Conservation (phyloP, 805 yeast species). For the Pichia californica region DNA sequence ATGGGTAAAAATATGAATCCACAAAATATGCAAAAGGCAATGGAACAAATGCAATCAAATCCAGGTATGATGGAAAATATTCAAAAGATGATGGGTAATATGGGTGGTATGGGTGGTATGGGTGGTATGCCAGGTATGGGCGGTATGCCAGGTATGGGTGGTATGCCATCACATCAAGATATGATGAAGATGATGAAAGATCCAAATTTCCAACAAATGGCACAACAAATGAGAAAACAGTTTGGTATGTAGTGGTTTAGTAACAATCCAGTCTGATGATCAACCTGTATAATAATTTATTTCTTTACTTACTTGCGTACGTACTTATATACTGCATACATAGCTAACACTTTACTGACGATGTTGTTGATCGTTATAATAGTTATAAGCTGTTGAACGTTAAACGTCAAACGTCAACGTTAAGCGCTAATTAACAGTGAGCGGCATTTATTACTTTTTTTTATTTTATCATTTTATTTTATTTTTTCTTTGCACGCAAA, state of each 20-base stretch:
- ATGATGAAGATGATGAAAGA: slow-evolving; percentile 49
- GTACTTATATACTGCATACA: too few relatives aligned
- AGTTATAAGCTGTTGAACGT: too few relatives aligned
- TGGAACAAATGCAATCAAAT: slow-evolving; percentile 60
- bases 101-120: slow-evolving; percentile 54
- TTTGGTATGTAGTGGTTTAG: slow-evolving; percentile 18
- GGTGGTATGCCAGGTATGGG: slow-evolving; percentile 45
- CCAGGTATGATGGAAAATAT: slow-evolving; percentile 71
- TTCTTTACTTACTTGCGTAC: too few relatives aligned
- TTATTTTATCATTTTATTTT: too few relatives aligned
- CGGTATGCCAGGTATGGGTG: slow-evolving; percentile 12
- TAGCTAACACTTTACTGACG: too few relatives aligned
- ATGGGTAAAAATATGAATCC: slow-evolving; percentile 26
- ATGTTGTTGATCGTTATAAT: too few relatives aligned
- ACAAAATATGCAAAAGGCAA: slow-evolving; percentile 36
- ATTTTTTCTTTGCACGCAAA: too few relatives aligned
- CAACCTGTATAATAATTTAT: too few relatives aligned
- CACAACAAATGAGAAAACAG: slow-evolving; percentile 31
- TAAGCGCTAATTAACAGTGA: too few relatives aligned
- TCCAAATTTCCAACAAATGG: slow-evolving; percentile 71
- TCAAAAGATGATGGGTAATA: slow-evolving; percentile 69
- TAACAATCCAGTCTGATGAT: too few relatives aligned
- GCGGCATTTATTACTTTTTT: too few relatives aligned
- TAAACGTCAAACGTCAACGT: too few relatives aligned
- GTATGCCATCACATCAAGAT: slow-evolving; percentile 41